phyloP scores from a whole-genome alignment of 139 green algal species.

The Closterium sp. region DNA sequence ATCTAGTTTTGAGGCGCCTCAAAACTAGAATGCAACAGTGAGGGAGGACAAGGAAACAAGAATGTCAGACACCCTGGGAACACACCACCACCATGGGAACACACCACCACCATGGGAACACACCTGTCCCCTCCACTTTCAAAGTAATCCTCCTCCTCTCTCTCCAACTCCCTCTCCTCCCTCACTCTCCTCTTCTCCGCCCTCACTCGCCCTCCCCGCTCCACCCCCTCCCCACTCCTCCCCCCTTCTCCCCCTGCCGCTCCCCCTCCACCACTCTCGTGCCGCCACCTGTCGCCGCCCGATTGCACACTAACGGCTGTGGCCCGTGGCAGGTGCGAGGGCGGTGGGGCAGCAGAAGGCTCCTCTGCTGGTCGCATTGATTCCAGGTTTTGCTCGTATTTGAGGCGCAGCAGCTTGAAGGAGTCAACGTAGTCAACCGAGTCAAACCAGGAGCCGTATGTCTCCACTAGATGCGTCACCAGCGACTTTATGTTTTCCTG shows the following conservation, averaged over 20 bases:
- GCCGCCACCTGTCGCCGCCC: not conserved
- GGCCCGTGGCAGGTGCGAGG: not conserved
- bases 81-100: too few species aligned
- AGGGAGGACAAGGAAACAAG: not conserved
- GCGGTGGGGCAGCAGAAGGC: not conserved
- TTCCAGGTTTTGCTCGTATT: constrained; percentile 63
- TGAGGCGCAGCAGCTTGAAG: constrained; percentile 72
- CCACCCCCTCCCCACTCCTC: not conserved
- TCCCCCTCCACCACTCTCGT: not conserved
- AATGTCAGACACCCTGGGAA: not conserved
- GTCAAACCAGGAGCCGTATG: constrained; percentile 57
- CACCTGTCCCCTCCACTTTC: constrained; percentile 16
- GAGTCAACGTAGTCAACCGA: constrained; percentile 76
- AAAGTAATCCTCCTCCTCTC: constrained; percentile 36
- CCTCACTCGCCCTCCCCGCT: not conserved
- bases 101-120: not conserved
- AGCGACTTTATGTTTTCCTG: constrained; percentile 78
- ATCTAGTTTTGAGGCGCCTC: too few species aligned
- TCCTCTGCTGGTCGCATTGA: not conserved
- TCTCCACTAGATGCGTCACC: constrained; percentile 69
- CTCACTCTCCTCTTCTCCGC: not conserved
- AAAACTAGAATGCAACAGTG: too few species aligned
- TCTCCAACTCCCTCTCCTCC: constrained; percentile 28
- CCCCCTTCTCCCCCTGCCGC: not conserved
- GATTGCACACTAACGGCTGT: not conserved